Evolutionary conservation across 495 filamentous ascomycete species (phyloP).

Genomic region (Tuber calosporum): DNA sequence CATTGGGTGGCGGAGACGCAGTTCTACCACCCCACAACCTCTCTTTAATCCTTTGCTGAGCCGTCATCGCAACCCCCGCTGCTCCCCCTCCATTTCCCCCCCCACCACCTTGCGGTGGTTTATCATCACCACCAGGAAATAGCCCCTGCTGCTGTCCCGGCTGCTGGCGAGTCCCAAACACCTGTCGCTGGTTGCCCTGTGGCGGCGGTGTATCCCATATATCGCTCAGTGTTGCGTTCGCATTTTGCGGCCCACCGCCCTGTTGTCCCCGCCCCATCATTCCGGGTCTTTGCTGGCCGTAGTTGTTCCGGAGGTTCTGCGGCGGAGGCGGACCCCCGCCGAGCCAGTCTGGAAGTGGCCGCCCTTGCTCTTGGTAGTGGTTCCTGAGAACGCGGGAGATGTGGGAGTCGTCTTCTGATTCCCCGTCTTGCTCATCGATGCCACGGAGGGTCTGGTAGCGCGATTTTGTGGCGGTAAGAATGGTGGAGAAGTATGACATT

Average conservation of each 20-base stretch:
- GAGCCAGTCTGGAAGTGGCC: constrained; percentile 79
- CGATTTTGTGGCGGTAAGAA: constrained; percentile 41
- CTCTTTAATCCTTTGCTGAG: constrained; percentile 62
- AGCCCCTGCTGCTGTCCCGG: constrained; percentile 32
- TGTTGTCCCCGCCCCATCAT: constrained; percentile 38
- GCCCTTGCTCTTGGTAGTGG: constrained; percentile 86
- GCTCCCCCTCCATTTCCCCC: constrained; percentile 42
- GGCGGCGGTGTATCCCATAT: constrained; percentile 66
- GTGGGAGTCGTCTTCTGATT: constrained; percentile 91
- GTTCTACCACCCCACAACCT: constrained; percentile 53
- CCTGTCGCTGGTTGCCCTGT: constrained; percentile 47
- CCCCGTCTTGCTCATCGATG: constrained; percentile 65
- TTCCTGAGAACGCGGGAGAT: constrained; percentile 89
- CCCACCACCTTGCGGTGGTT: constrained; percentile 35
- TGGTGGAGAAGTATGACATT: constrained; percentile 41
- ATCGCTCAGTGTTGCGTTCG: constrained; percentile 56
- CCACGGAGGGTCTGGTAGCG: constrained; percentile 39
- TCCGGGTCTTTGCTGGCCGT: constrained; percentile 46
- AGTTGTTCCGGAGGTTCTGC: constrained; percentile 48
- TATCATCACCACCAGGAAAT: constrained; percentile 40
- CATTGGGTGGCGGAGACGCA: constrained; percentile 20
- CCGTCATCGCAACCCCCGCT: constrained; percentile 42
- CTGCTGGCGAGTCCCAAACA: constrained; percentile 49
- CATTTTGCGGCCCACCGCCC: constrained; percentile 39
- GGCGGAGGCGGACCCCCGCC: constrained; percentile 63